Evolutionary conservation across 371 early-diverging fungal genomes (phyloP).

Genomic region (Mucor sp.): DNA sequence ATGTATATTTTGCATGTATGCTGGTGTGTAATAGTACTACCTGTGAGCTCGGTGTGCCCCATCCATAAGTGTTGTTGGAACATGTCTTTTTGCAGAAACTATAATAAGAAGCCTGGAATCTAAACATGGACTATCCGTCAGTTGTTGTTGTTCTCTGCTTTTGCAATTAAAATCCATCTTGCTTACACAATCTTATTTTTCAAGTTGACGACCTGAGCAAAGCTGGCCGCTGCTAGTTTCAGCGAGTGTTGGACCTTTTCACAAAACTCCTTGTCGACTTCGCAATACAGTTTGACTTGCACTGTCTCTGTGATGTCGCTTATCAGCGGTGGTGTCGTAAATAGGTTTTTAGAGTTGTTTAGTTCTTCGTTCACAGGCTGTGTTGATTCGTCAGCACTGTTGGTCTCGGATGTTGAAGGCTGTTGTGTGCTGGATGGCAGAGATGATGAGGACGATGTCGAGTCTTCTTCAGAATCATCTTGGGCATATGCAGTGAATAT

Average conservation of each 20-base stretch:
- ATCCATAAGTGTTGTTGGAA: constrained; percentile 34
- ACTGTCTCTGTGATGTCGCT: constrained; percentile 14
- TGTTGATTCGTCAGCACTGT: constrained; percentile 4
- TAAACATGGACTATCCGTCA: too few relatives aligned
- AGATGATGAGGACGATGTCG: background rate
- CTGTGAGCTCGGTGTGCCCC: constrained; percentile 38
- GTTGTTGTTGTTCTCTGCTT: too few relatives aligned
- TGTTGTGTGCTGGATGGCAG: background rate
- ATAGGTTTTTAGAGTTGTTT: constrained; percentile 9
- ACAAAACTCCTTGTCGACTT: constrained; percentile 21
- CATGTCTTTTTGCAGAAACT: constrained; percentile 34
- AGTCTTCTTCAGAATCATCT: background rate
- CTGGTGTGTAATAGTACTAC: constrained; percentile 13
- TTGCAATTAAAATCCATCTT: too few relatives aligned
- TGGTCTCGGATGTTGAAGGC: background rate
- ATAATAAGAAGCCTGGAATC: constrained; percentile 33
- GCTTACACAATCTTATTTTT: constrained; percentile 30
- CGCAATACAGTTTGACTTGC: constrained; percentile 22
- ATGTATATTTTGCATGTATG: background rate
- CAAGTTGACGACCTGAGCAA: constrained; percentile 27
- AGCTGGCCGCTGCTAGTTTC: constrained; percentile 16
- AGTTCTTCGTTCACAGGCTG: constrained; percentile 13
- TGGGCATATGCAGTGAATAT: background rate
- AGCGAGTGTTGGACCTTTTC: constrained; percentile 22
- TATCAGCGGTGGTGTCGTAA: constrained; percentile 8